Base-by-base conservation (phyloP, 305 asterid species). In the Caryopteris hybrid region DNA sequence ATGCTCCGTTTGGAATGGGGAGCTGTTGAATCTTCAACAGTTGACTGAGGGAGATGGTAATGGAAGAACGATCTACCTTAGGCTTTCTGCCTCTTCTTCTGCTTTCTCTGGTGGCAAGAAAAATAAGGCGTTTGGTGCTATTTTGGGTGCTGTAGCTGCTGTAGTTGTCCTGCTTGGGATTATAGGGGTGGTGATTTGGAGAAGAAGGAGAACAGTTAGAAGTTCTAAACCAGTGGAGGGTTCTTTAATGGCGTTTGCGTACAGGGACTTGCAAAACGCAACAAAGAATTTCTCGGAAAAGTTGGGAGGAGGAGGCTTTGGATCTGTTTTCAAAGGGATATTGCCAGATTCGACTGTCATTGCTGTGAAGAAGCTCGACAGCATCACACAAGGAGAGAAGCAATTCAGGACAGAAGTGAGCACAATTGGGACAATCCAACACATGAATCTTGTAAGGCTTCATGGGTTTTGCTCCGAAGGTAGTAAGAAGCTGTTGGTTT, bases 371-470 rank as follows among this genome's bases (percentile, higher is more conserved):
- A 89, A 75, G 78, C 94, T 89, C 13, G 94, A 85, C 12, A 85
- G 96, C 83, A 71, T 89, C 70, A 81, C 79, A 65, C 96, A 89
- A 48, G 96, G 96, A 5, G 96, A 87, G 81, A 89, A 89, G 85
- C 94, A 89, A 69, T 89, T 89, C 52, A 74, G 95, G 41, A 77
- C 92, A 3, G 96, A 89, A 71, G 94, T 89, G 22, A 80, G 92
- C 89, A 89, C 96, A 0, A 89, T 89, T 7, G 96, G 96, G 66
- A 82, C 87, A n/a, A 78, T 87, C 61, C 96, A 89, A n/a, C 95
- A 89, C 27, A 80, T 89, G 38, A 87, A 89, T 74, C 92, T 89
- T 14, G 90, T 85, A 4, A 74, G 90, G 59, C 96, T 89, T 20
- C 85, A 87, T 10, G 95, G 96, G 9, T 89, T 89, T 75, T 89